Evolutionary conservation across 371 early-diverging fungal genomes (phyloP).

Genomic region (Mortierella sp.): DNA sequence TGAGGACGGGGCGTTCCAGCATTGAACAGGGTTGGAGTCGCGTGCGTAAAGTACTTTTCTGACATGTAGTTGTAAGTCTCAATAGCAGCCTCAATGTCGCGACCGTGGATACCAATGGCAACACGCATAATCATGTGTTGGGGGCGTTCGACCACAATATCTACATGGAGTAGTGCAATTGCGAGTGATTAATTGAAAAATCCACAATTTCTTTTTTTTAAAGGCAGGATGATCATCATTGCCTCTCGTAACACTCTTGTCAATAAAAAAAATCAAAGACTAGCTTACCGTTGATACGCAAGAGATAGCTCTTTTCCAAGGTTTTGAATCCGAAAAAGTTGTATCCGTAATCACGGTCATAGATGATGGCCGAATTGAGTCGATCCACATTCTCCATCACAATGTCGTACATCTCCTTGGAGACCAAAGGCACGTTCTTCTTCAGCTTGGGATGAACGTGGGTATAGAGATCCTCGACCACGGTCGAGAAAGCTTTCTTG

Average conservation of each 20-base stretch:
- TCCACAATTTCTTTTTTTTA: too few relatives aligned
- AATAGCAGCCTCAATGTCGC: constrained; percentile 93
- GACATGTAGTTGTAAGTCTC: constrained; percentile 98
- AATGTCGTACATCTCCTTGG: constrained; percentile 80
- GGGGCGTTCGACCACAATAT: constrained; percentile 93
- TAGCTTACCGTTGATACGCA: constrained; percentile 84
- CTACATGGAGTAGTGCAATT: constrained; percentile 8
- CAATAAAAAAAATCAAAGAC: neutral
- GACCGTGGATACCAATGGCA: constrained; percentile 97
- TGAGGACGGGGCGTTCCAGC: constrained; percentile 98
- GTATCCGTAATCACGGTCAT: constrained; percentile 97
- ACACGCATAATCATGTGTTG: constrained; percentile 99
- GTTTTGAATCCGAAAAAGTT: constrained; percentile 99
- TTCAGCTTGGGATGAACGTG: constrained; percentile 91
- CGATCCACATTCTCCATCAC: constrained; percentile 84
- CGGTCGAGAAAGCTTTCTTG: constrained; percentile 91
- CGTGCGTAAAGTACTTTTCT: constrained; percentile 97
- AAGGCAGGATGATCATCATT: too few relatives aligned
- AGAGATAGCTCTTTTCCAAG: constrained; percentile 95
- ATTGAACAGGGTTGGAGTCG: constrained; percentile 99
- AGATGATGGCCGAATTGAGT: constrained; percentile 94
- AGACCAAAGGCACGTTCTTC: constrained; percentile 89
- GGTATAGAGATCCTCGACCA: constrained; percentile 88
- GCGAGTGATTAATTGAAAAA: too few relatives aligned
- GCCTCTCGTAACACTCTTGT: too few relatives aligned